Conservation (phyloP, 176 grass and related monocot species). For the Musa troglodytarum region DNA sequence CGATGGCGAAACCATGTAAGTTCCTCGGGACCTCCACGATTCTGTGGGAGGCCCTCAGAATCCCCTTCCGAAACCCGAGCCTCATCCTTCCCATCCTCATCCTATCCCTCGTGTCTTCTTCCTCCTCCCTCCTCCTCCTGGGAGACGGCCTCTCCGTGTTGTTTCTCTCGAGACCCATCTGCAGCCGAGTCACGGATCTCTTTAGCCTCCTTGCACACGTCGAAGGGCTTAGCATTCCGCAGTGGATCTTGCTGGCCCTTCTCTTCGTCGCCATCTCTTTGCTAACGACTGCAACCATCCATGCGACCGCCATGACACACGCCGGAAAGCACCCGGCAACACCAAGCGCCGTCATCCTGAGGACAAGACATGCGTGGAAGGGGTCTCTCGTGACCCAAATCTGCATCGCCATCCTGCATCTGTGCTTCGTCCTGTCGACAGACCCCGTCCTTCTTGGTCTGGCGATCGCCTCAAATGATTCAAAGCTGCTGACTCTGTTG, state of each 20-base stretch:
- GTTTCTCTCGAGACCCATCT: conserved; percentile 23
- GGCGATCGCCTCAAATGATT: neutral
- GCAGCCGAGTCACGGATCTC: conserved; percentile 23
- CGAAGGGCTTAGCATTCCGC: neutral
- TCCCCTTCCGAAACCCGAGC: conserved; percentile 11
- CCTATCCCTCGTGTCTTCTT: conserved; percentile 9
- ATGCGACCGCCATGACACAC: neutral
- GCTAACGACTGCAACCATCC: neutral
- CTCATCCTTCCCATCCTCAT: conserved; percentile 32
- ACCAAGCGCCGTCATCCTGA: neutral
- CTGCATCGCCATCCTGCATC: neutral
- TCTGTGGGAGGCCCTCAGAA: conserved; percentile 25
- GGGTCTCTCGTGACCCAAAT: neutral
- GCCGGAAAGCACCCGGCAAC: neutral
- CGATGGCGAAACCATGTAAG: conserved; percentile 21
- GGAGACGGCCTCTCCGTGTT: conserved; percentile 36
- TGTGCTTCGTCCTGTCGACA: neutral
- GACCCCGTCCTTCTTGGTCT: neutral
- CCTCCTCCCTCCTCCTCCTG: conserved; percentile 30
- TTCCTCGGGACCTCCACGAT: conserved; percentile 15
- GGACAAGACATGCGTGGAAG: neutral
- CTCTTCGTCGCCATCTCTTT: neutral
- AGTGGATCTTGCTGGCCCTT: neutral
- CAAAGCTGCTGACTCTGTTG: neutral
- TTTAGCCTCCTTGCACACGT: conserved; percentile 5